These are phyloP conservation scores for Prunus yedoensis DNA, from an alignment of 331 rosid species.

Conservation along the genomic window DNA sequence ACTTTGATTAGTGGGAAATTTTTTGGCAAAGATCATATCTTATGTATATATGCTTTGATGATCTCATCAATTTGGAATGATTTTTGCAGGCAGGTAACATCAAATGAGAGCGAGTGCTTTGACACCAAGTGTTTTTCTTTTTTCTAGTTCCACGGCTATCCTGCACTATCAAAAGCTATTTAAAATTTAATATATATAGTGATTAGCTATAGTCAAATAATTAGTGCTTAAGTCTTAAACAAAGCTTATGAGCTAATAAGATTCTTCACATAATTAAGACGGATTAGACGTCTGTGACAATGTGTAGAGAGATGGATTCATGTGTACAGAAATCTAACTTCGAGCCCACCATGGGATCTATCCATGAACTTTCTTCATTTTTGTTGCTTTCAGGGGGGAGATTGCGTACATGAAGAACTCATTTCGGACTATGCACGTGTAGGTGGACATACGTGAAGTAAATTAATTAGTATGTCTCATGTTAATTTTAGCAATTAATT, in stretches of 20 bases:
- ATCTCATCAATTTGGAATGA: slow-evolving; percentile 33
- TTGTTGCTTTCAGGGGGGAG: not conserved
- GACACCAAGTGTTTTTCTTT: slow-evolving; percentile 1
- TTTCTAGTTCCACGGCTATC: slow-evolving; percentile 14
- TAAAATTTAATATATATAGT: not conserved
- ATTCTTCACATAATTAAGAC: not conserved
- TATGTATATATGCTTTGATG: slow-evolving; percentile 19
- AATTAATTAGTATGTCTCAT: not conserved
- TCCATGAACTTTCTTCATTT: slow-evolving; percentile 9
- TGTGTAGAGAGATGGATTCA: not conserved
- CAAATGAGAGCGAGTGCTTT: slow-evolving; percentile 38
- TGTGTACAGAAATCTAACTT: slow-evolving; percentile 13
- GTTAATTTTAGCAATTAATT: not conserved
- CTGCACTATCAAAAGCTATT: slow-evolving; percentile 20
- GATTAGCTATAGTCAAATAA: slow-evolving; percentile 1
- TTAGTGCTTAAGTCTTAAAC: slow-evolving; percentile 7
- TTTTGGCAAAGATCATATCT: slow-evolving; percentile 25
- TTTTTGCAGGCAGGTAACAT: slow-evolving; percentile 52
- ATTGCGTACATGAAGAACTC: slow-evolving; percentile 1
- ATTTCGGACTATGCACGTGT: slow-evolving; percentile 8
- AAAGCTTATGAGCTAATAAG: not conserved
- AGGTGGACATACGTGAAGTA: not conserved
- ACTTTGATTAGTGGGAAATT: slow-evolving; percentile 34
- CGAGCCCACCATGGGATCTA: slow-evolving; percentile 8
- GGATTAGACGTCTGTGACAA: slow-evolving; percentile 4